phyloP scores from a whole-genome alignment of 768 basidiomycete genomes.

The Cyclocybe cylindracea region DNA sequence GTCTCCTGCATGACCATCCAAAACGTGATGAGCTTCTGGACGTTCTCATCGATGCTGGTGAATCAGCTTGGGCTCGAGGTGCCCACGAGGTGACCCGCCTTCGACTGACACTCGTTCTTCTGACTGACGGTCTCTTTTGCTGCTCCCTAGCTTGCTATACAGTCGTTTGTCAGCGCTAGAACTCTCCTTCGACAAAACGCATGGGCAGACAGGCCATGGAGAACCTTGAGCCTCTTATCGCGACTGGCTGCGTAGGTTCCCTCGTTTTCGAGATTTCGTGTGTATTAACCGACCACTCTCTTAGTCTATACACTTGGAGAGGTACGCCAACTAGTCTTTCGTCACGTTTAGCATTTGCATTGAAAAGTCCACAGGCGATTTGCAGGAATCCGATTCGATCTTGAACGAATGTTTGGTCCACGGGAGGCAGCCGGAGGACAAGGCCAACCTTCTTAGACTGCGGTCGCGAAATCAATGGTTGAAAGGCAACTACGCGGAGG shows the following conservation, averaged over 20 bases:
- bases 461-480: constrained; percentile 68
- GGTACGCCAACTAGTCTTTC: constrained; percentile 31
- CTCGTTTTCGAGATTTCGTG: background rate
- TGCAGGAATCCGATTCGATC: constrained; percentile 50
- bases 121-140: background rate
- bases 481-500: constrained; percentile 54
- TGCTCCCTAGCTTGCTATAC: constrained; percentile 52
- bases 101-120: background rate
- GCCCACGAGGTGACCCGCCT: constrained; percentile 62
- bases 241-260: constrained; percentile 61
- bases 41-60: constrained; percentile 67
- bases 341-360: background rate
- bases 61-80: constrained; percentile 70
- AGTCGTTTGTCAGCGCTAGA: constrained; percentile 61
- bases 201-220: constrained; percentile 48
- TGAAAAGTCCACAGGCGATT: constrained; percentile 45
- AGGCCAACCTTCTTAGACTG: constrained; percentile 54
- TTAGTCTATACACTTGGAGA: constrained; percentile 66
- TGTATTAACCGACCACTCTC: background rate
- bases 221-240: constrained; percentile 55
- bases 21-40: constrained; percentile 62
- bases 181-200: constrained; percentile 53
- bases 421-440: constrained; percentile 51
- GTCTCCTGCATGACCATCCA: constrained; percentile 58
- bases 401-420: constrained; percentile 56